Evolutionary conservation across 2,329 filamentous ascomycete species (phyloP).

Genomic region (Cercospora brassicicola): DNA sequence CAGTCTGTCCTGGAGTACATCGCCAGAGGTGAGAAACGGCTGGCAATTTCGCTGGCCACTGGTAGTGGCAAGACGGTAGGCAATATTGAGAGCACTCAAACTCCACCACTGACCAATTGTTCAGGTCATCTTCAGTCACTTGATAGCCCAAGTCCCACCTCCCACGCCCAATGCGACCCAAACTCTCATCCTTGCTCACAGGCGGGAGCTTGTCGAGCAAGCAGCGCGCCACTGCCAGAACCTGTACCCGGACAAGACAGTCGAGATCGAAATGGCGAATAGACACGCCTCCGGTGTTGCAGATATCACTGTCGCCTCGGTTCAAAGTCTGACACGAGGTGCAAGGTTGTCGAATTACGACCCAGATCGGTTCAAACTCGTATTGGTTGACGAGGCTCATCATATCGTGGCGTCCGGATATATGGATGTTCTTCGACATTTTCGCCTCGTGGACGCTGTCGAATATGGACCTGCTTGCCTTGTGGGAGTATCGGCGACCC

Average conservation of each 20-base stretch:
- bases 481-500: conserved; percentile 84
- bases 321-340: conserved; percentile 73
- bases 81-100: conserved; percentile 46
- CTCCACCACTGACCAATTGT: not conserved
- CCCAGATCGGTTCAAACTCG: conserved; percentile 75
- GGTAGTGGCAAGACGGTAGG: conserved; percentile 75
- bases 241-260: conserved; percentile 74
- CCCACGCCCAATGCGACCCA: conserved; percentile 62
- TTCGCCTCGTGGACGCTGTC: conserved; percentile 63
- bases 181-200: conserved; percentile 88
- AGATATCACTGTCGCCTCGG: conserved; percentile 90
- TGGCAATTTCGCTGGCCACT: conserved; percentile 82
- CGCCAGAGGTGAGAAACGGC: conserved; percentile 67
- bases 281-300: conserved; percentile 73
- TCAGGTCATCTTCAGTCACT: conserved; percentile 93
- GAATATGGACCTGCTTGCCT: conserved; percentile 54
- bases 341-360: conserved; percentile 81
- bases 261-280: conserved; percentile 91
- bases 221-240: conserved; percentile 79
- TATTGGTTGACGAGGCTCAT: conserved; percentile 94
- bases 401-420: conserved; percentile 89
- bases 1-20: conserved; percentile 71
- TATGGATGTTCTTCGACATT: conserved; percentile 72
- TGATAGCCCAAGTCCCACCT: conserved; percentile 74
- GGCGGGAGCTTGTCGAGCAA: conserved; percentile 91